phyloP scores from a whole-genome alignment of 1,284 basidiomycete genomes.

The Cutaneotrichosporon sp. region DNA sequence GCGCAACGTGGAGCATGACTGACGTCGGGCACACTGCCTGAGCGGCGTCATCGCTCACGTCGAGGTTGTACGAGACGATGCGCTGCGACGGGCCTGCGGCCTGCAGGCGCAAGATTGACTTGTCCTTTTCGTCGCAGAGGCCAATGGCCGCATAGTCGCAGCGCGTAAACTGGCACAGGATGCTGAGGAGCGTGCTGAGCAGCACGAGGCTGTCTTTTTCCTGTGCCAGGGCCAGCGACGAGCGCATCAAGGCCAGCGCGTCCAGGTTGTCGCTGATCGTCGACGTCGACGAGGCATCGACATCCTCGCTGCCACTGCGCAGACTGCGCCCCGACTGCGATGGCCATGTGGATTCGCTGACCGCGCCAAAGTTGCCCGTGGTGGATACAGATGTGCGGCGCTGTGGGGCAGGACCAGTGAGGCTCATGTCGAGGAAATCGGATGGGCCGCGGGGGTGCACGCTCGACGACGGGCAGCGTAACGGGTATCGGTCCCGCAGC shows the following conservation, averaged over 20 bases:
- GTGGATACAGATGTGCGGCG: neutral
- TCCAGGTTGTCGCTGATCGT: constrained; percentile 11
- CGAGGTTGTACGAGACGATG: constrained; percentile 29
- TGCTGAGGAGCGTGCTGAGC: constrained; percentile 30
- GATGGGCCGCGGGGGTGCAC: constrained; percentile 12
- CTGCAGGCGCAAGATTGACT: constrained; percentile 22
- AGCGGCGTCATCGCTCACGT: constrained; percentile 21
- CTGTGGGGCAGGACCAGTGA: neutral
- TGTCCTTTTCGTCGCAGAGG: constrained; percentile 23
- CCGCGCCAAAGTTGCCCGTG: neutral
- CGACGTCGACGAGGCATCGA: neutral
- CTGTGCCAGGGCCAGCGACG: constrained; percentile 33
- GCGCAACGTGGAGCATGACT: constrained; percentile 35
- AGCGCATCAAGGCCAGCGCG: constrained; percentile 28
- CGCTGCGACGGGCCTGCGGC: constrained; percentile 31
- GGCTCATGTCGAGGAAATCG: constrained; percentile 11
- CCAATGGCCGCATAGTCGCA: constrained; percentile 40
- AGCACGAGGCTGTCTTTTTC: constrained; percentile 34
- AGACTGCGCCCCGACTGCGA: no score
- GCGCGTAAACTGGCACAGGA: constrained; percentile 33
- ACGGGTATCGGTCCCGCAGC: constrained; percentile 14
- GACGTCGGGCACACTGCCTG: constrained; percentile 25
- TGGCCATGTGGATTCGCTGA: neutral
- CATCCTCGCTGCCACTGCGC: constrained; percentile 5
- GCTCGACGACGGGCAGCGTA: constrained; percentile 1